Percentiles rank a stretch among this genome's conserved stretches.
phyloP scores from a whole-genome alignment of 2,329 filamentous ascomycete genomes.

The Hymenoscyphus infarciens region DNA sequence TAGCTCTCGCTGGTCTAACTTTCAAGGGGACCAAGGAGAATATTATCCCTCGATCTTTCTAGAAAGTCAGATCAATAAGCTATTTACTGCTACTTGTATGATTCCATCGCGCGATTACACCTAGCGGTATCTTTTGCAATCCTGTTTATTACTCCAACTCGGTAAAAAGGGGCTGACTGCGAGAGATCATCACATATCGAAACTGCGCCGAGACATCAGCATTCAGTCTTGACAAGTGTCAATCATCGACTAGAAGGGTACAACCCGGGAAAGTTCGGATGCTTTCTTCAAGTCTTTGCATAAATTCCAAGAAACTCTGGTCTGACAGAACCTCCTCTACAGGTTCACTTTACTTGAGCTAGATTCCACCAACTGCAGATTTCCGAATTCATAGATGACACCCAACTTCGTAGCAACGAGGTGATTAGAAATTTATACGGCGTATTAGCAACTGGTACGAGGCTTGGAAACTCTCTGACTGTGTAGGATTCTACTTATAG shows the following conservation, averaged over 20 bases:
- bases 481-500: not conserved
- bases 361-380: not conserved
- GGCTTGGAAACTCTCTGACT: not conserved
- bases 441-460: not conserved
- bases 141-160: not conserved
- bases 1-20: too few species aligned
- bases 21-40: too few species aligned
- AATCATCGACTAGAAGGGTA: too few species aligned
- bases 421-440: not conserved
- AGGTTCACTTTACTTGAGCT: not conserved
- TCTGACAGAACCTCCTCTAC: not conserved
- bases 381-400: not conserved
- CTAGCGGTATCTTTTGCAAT: not conserved
- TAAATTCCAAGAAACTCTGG: not conserved
- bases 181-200: not conserved
- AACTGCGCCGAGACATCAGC: too few species aligned
- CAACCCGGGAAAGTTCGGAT: not conserved
- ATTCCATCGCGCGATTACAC: too few species aligned
- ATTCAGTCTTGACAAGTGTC: too few species aligned
- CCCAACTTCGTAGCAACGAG: not conserved
- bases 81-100: too few species aligned
- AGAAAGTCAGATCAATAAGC: too few species aligned
- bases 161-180: not conserved
- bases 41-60: too few species aligned
- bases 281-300: not conserved